Evolutionary conservation across 2,329 filamentous ascomycete species (phyloP), one percentile per base, ranked within the genome.

Genomic region (Pleomassaria siparia): DNA sequence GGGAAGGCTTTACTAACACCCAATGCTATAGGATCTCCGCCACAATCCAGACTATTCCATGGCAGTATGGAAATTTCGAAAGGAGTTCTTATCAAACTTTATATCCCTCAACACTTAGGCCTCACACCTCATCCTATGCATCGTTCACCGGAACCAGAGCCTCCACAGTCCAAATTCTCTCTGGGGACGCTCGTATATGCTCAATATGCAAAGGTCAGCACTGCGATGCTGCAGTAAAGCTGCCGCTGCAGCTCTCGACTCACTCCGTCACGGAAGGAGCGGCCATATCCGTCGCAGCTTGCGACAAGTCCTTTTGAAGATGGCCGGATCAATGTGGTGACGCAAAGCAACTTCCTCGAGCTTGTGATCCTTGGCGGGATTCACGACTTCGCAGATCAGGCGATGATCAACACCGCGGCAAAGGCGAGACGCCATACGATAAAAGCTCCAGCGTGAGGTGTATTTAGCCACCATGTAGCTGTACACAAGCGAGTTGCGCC

Each of bases 31-130:
- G 82, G 74, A 51, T 85, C 81, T 8, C 82, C 83, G 2, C 79
- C 81, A 9, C 81, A n/a, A n/a, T n/a, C n/a, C n/a, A n/a, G n/a
- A n/a, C n/a, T n/a, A n/a, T n/a, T n/a, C n/a, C n/a, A n/a, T n/a
- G n/a, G n/a, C n/a, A n/a, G n/a, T n/a, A n/a, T n/a, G n/a, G 79
- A 81, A 86, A 85, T n/a, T 86, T 51, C 0, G 82, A 72, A 1
- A 85, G 67, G 40, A 87, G 84, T 1, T 73, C 47, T 0, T 80
- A 85, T 8, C 68, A 44, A 1, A 66, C 7, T 57, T 86, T 81
- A 43, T 76, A 20, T 0, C 35, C 78, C 21, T 85, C 32, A 0
- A 55, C 56, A 2, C 67, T 74, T 60, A 86, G 87, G 18, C 78
- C 64, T 0, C 50, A 54, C 7, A 75, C 67, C 0, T n/a, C n/a